Evolutionary conservation across 2,329 filamentous ascomycete species (phyloP).

Genomic region (Cryphonectria carpinicola): DNA sequence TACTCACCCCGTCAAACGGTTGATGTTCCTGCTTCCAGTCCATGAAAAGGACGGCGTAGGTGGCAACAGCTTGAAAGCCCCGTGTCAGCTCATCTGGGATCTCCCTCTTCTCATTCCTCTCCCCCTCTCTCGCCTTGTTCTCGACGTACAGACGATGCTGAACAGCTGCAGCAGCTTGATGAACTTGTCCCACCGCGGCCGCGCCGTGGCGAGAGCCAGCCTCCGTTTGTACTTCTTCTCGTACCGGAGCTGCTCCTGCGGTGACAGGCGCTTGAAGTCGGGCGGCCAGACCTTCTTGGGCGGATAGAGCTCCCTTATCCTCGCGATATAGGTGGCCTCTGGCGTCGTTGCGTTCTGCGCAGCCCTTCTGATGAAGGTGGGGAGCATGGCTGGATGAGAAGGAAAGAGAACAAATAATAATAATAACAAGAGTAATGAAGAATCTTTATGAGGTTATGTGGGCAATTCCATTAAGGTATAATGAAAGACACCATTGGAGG

Average conservation of each 20-base stretch:
- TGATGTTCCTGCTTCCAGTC: conserved; percentile 55
- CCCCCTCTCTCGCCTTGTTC: neutral
- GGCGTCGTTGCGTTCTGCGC: conserved; percentile 35
- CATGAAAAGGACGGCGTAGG: conserved; percentile 65
- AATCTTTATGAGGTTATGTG: neutral
- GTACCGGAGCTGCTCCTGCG: conserved; percentile 75
- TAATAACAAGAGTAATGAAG: neutral
- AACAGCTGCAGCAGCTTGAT: conserved; percentile 67
- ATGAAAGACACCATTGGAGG: neutral
- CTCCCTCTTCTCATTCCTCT: too few relatives aligned
- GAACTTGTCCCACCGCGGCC: conserved; percentile 67
- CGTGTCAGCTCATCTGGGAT: neutral
- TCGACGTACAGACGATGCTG: conserved; percentile 57
- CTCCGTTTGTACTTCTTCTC: conserved; percentile 80
- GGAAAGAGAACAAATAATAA: too few relatives aligned
- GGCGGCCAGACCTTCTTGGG: conserved; percentile 79
- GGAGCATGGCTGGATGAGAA: conserved; percentile 46
- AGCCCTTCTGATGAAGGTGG: conserved; percentile 49
- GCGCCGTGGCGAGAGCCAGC: conserved; percentile 61
- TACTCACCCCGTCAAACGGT: conserved; percentile 54
- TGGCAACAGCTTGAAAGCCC: conserved; percentile 50
- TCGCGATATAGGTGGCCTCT: conserved; percentile 20
- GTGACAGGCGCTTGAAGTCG: conserved; percentile 70
- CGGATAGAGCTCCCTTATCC: conserved; percentile 57
- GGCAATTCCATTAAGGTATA: neutral